phyloP scores from a whole-genome alignment of 129 eudicot genomes.

The Flaveria sonorensis region DNA sequence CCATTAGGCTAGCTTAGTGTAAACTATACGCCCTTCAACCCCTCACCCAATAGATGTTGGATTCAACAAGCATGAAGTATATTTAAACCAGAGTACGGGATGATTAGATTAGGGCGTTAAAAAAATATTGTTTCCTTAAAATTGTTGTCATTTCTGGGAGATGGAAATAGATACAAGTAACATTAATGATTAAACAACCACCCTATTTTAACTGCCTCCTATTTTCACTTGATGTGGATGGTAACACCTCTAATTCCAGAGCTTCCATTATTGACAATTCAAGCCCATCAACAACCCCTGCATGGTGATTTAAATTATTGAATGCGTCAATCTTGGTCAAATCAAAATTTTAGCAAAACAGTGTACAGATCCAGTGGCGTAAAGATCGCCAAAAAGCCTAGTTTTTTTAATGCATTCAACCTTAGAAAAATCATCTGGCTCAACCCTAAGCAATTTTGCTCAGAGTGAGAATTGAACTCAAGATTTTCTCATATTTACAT shows the following conservation, averaged over 20 bases:
- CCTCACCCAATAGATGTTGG: no score
- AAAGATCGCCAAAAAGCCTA: no score
- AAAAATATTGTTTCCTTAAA: no score
- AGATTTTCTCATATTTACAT: no score
- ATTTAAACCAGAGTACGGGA: no score
- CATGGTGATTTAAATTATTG: neutral
- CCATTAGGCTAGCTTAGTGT: no score
- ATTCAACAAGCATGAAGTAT: no score
- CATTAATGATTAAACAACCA: neutral
- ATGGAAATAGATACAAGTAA: neutral
- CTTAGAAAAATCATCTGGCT: neutral
- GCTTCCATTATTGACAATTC: slow-evolving; percentile 18
- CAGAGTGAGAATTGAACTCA: no score
- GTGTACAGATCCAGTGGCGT: no score
- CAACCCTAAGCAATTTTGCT: no score
- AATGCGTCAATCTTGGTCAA: neutral
- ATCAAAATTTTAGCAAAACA: neutral
- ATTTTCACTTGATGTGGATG: slow-evolving; percentile 22
- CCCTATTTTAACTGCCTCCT: neutral
- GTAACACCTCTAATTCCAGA: neutral
- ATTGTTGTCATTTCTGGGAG: neutral
- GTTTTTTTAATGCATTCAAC: neutral
- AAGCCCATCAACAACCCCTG: slow-evolving; percentile 30
- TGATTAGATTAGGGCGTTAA: no score
- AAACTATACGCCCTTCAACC: no score